These are phyloP conservation scores for Elongisporangium anandrum DNA, from an alignment of 352 stramenopile species.

Conservation along the genomic window DNA sequence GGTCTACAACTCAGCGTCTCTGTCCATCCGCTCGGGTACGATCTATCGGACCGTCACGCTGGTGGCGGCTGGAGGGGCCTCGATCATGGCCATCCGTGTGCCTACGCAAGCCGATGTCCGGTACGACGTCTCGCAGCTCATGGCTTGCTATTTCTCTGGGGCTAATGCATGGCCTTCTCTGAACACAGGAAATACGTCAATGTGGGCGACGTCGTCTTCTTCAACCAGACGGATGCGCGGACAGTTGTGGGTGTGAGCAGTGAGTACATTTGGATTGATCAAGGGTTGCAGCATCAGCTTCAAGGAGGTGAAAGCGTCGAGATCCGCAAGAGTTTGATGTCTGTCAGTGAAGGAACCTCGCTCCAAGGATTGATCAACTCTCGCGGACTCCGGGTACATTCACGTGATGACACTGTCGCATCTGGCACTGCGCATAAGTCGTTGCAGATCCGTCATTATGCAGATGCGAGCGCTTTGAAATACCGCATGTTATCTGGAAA, in stretches of 20 bases:
- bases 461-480: constrained; percentile 29
- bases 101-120: constrained; percentile 35
- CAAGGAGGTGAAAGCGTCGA: constrained; percentile 36
- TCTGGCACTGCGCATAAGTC: constrained; percentile 24
- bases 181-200: constrained; percentile 30
- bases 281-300: constrained; percentile 41
- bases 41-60: constrained; percentile 34
- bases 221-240: constrained; percentile 42
- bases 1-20: constrained; percentile 45
- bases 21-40: constrained; percentile 47
- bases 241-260: constrained; percentile 40
- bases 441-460: constrained; percentile 47
- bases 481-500: constrained; percentile 32
- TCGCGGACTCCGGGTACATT: constrained; percentile 38
- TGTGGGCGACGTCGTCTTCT: constrained; percentile 46
- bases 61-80: constrained; percentile 25
- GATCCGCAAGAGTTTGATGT: constrained; percentile 36
- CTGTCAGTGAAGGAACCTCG: constrained; percentile 39
- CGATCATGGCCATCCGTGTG: constrained; percentile 29
- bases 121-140: constrained; percentile 10
- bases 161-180: constrained; percentile 1
- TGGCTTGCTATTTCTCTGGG: background rate
- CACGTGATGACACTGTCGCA: constrained; percentile 37
- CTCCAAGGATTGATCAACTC: constrained; percentile 41
- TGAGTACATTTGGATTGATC: constrained; percentile 37